These are phyloP conservation scores for Peronospora farinosa DNA, from an alignment of 352 stramenopile species.

Conservation along the genomic window DNA sequence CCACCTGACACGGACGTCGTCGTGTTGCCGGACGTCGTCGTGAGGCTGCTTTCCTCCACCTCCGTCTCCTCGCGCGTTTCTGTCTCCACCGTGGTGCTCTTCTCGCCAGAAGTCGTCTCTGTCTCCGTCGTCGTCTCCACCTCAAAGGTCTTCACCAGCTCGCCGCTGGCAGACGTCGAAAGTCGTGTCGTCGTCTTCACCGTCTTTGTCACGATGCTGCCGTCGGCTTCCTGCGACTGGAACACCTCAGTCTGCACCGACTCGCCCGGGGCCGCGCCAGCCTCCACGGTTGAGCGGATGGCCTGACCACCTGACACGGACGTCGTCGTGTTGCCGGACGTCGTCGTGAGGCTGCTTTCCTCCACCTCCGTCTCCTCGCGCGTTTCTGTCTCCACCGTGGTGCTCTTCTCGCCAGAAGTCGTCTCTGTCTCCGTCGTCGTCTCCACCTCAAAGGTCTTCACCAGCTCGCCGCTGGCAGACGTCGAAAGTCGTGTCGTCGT, in stretches of 20 bases:
- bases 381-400: slow-evolving; percentile 18
- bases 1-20: slow-evolving; percentile 4
- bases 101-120: slow-evolving; percentile 4
- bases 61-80: slow-evolving; percentile 16
- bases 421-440: slow-evolving; percentile 18
- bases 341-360: slow-evolving; percentile 10
- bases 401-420: slow-evolving; percentile 15
- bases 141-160: slow-evolving; percentile 3
- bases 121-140: slow-evolving; percentile 14
- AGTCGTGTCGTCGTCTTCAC: slow-evolving; percentile 6
- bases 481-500: slow-evolving; percentile 7
- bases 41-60: slow-evolving; percentile 12
- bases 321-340: slow-evolving; percentile 1
- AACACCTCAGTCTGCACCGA: slow-evolving; percentile 9
- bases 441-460: slow-evolving; percentile 15
- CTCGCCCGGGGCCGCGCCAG: slow-evolving; percentile 2
- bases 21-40: slow-evolving; percentile 2
- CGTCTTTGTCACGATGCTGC: slow-evolving; percentile 11
- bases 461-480: slow-evolving; percentile 10
- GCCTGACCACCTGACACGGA: slow-evolving; percentile 3
- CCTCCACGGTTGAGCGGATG: slow-evolving; percentile 8
- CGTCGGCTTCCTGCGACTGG: slow-evolving; percentile 4
- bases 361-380: slow-evolving; percentile 14
- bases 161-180: not conserved
- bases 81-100: slow-evolving; percentile 9